Conservation (phyloP, 164 flowering plant species). For the Magnolia officinalis region DNA sequence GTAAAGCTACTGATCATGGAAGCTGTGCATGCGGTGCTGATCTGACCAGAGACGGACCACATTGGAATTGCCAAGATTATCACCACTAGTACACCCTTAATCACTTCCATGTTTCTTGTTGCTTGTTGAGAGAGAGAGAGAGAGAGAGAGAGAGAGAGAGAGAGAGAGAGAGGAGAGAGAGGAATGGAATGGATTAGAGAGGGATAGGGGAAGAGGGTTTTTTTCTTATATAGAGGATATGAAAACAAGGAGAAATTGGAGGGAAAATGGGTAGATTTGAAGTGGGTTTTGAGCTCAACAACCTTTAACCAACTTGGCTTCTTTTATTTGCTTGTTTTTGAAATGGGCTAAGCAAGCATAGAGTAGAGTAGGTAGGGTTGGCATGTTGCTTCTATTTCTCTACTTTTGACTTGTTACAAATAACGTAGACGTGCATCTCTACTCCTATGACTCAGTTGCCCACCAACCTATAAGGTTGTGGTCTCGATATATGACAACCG, state of each 20-base stretch:
- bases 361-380: background rate
- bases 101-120: slow-evolving; percentile 15
- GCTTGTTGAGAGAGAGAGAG: background rate
- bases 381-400: background rate
- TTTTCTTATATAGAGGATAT: slow-evolving; percentile 11
- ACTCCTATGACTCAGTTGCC: background rate
- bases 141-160: background rate
- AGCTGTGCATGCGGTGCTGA: slow-evolving; percentile 46
- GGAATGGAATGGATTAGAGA: background rate
- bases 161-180: too few relatives aligned
- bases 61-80: slow-evolving; percentile 20
- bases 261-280: slow-evolving; percentile 24
- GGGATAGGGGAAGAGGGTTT: slow-evolving; percentile 16
- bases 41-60: slow-evolving; percentile 44
- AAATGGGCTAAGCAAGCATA: background rate
- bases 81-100: slow-evolving; percentile 14
- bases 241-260: slow-evolving; percentile 7
- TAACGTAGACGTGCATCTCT: background rate
- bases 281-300: slow-evolving; percentile 62
- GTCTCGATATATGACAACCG: background rate
- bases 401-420: background rate
- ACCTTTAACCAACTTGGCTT: slow-evolving; percentile 43
- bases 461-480: background rate
- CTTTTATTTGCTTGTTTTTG: background rate
- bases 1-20: slow-evolving; percentile 54